Evolutionary conservation across 768 basidiomycete species (phyloP), one percentile per base, ranked within the genome.

Genomic region (Wakefieldia striispora): DNA sequence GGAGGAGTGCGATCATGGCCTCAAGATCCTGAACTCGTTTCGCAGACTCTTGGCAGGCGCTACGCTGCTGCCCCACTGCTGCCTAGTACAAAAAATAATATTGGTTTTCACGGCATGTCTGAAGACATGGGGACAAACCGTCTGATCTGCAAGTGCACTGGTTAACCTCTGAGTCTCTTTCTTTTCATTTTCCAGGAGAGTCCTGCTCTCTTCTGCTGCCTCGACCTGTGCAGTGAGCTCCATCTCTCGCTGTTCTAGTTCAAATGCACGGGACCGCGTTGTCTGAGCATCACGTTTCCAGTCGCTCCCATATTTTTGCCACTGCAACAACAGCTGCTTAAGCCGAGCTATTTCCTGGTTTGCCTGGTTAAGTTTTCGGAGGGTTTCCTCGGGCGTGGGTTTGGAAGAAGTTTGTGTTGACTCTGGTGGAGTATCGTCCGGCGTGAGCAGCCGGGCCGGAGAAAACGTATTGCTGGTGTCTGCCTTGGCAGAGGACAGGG

Each of bases 271-370:
- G 23, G 4, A 16, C 13, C 50, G 51, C n/a, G 53, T 47, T 37
- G 24, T 17, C 34, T 60, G 57, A 34, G 63, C 53, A 12, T 57
- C 58, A 8, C 51, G 55, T 43, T 65, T 65, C 57, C 63, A 60
- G 2, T 65, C 53, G 13, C 29, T 50, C 31, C 54, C 63, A 14
- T 64, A 64, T 45, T 48, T 60, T 35, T 63, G 58, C 62, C 63
- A 64, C 27, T 63, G 45, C 12, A 50, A 38, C 19, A 65, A 17
- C 16, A 60, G n/a, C n/a, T 37, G 47, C 27, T 49, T 62, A 11
- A 65, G 53, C 11, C 62, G 57, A 21, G 1, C 33, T 31, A 60
- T 37, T 16, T 64, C 62, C 34, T 48, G 53, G 20, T 51, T 54
- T 6, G 60, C 57, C 16, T 38, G n/a, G 2, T 45, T 44, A 3